Base-by-base conservation (phyloP, 1,284 basidiomycete species). In the Trichosporon ovoides region DNA sequence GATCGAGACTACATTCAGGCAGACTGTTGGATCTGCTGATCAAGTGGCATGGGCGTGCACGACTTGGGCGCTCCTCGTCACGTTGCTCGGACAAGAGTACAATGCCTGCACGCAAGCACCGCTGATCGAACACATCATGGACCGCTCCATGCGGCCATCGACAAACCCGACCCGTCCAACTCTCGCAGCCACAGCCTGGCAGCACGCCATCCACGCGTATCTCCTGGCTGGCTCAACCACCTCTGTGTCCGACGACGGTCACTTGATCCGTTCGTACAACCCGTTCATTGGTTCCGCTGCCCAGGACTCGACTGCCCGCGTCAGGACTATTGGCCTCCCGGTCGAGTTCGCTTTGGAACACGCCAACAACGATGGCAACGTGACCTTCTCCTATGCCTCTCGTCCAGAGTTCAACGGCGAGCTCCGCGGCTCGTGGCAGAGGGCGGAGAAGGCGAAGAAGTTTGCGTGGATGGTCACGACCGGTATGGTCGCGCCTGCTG, bases 11-110 rank as follows among this genome's bases (percentile, higher is more conserved):
- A 40, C 65, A 9, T 63, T 77, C 55, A 72, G 67, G 58, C 63
- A 67, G 34, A 66, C 65, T 7, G 63, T 76, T 18, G 61, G 69
- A n/a, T 52, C 59, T 28, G 20, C 58, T 5, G 54, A 66, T 28
- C 71, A 70, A 9, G 73, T 73, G 1, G 64, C 68, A 13, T 78
- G 77, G 77, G 72, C 74, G 9, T 75, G 75, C 56, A 65, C 74
- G 3, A 70, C 70, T 7, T 78, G 75, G 76, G 64, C 74, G 1
- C 53, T 63, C 1, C 19, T 79, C 6, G 72, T 76, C 14, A 74
- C 66, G 50, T 52, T 78, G 19, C 69, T 78, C 48, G 77, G 77
- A 1, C 62, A 68, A 11, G 55, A 64, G 10, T 77, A 77, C 65
- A 62, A 66, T 31, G 55, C 65, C 10, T 70, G 68, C 1, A 60